Percentiles rank a stretch among this genome's conserved stretches.
These are phyloP conservation scores for Immersiporthe knoxdaviesiana DNA, from an alignment of 2,329 filamentous ascomycete species.

Conservation along the genomic window DNA sequence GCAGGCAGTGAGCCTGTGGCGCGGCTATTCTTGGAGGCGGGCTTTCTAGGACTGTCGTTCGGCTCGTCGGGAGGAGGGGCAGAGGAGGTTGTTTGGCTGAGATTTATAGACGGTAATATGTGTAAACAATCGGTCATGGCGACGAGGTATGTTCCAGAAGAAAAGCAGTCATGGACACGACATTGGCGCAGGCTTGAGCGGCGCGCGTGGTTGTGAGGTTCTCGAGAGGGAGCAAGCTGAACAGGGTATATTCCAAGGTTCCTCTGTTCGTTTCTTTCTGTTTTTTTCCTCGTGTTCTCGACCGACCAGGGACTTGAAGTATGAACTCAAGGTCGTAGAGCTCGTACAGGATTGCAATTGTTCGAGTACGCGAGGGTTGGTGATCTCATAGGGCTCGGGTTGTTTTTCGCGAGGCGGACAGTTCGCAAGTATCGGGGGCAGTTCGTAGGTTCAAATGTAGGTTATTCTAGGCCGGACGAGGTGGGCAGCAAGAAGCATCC, in stretches of 20 bases:
- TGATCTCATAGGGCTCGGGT: not conserved
- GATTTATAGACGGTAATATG: slow-evolving; percentile 20
- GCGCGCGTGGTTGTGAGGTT: not conserved
- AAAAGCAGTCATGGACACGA: slow-evolving; percentile 6
- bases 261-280: not conserved
- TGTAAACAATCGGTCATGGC: slow-evolving; percentile 28
- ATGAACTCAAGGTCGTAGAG: not conserved
- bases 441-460: not conserved
- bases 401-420: not conserved
- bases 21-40: slow-evolving; percentile 13
- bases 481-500: not conserved
- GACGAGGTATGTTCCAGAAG: not conserved
- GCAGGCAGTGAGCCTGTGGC: slow-evolving; percentile 17
- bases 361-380: not conserved
- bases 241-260: not conserved
- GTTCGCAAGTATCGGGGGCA: not conserved
- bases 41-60: not conserved
- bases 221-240: not conserved
- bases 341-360: not conserved
- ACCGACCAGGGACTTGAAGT: not conserved
- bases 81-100: slow-evolving; percentile 2
- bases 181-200: slow-evolving; percentile 10
- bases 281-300: not conserved
- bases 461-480: not conserved
- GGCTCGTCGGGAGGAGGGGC: slow-evolving; percentile 1